phyloP scores from a whole-genome alignment of 2,329 filamentous ascomycete genomes.

The Ophiostoma quercus region DNA sequence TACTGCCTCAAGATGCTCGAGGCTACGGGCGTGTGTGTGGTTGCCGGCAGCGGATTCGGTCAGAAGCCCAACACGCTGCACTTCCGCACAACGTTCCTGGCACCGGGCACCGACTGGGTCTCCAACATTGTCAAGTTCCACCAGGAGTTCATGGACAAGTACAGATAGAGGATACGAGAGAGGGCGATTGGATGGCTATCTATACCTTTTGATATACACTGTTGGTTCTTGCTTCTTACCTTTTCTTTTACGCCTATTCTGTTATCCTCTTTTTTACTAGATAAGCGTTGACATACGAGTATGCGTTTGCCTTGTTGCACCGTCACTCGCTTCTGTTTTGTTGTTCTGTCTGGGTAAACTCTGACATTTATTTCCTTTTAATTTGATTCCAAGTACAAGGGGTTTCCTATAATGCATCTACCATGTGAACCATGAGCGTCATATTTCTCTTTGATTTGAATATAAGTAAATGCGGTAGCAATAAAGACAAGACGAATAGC shows the following conservation, averaged over 20 bases:
- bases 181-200: neutral
- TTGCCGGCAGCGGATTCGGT: conserved; percentile 88
- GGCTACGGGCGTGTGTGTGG: conserved; percentile 88
- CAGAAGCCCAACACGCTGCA: conserved; percentile 88
- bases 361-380: neutral
- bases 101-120: conserved; percentile 93
- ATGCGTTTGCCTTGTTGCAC: neutral
- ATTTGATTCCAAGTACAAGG: neutral
- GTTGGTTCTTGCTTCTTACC: neutral
- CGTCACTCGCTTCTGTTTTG: neutral
- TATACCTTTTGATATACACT: conserved; percentile 6
- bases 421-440: neutral
- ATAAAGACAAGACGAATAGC: neutral
- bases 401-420: neutral
- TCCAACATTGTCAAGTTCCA: conserved; percentile 85
- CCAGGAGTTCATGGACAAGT: conserved; percentile 83
- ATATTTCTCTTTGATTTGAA: conserved; percentile 2
- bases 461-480: neutral
- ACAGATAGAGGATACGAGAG: conserved; percentile 38
- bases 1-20: conserved; percentile 90
- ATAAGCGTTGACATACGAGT: neutral
- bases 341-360: neutral
- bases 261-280: neutral
- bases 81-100: conserved; percentile 94
- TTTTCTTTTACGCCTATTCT: neutral